A percentile compares a stretch with the other conserved stretches of the same genome.
phyloP scores from a whole-genome alignment of 2,329 filamentous ascomycete species.

The Diplocarpon mali region DNA sequence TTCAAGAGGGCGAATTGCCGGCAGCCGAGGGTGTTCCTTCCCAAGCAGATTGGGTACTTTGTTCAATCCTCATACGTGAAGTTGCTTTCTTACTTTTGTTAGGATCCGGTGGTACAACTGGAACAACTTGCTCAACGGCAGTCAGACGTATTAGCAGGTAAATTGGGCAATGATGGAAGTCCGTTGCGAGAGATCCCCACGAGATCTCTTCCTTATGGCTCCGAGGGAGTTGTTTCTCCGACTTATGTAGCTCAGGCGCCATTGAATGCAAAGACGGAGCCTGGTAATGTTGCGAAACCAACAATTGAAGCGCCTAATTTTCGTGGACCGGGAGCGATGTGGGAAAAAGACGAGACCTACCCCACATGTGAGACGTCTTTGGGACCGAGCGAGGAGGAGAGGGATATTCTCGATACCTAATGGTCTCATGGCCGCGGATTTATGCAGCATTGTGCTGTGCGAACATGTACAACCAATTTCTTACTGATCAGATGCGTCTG shows the following conservation, averaged over 20 bases:
- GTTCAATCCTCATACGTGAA: constrained; percentile 34
- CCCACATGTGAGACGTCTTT: constrained; percentile 29
- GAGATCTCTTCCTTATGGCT: constrained; percentile 42
- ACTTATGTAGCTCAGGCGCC: constrained; percentile 34
- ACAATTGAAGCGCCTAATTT: constrained; percentile 37
- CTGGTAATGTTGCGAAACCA: constrained; percentile 12
- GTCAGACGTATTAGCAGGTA: constrained; percentile 47
- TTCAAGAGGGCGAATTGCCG: constrained; percentile 51
- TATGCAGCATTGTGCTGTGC: neutral
- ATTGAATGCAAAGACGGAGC: constrained; percentile 8
- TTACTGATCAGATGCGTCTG: constrained; percentile 1
- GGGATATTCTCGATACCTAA: constrained; percentile 24
- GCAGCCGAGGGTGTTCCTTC: constrained; percentile 71
- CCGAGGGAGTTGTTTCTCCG: constrained; percentile 35
- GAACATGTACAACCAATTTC: constrained; percentile 14
- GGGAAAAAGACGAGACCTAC: constrained; percentile 39
- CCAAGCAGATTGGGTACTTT: constrained; percentile 92
- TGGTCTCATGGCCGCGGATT: constrained; percentile 7
- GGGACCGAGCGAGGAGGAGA: constrained; percentile 25
- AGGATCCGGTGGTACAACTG: constrained; percentile 62
- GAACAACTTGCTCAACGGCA: constrained; percentile 59
- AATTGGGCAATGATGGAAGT: constrained; percentile 32
- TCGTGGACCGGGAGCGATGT: constrained; percentile 37
- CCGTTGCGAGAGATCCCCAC: constrained; percentile 33
- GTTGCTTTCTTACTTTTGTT: constrained; percentile 33